A percentile compares a stretch with the other conserved stretches of the same genome.
These are phyloP conservation scores for Cordia subcordata DNA, from an alignment of 257 asterid species.

Conservation along the genomic window DNA sequence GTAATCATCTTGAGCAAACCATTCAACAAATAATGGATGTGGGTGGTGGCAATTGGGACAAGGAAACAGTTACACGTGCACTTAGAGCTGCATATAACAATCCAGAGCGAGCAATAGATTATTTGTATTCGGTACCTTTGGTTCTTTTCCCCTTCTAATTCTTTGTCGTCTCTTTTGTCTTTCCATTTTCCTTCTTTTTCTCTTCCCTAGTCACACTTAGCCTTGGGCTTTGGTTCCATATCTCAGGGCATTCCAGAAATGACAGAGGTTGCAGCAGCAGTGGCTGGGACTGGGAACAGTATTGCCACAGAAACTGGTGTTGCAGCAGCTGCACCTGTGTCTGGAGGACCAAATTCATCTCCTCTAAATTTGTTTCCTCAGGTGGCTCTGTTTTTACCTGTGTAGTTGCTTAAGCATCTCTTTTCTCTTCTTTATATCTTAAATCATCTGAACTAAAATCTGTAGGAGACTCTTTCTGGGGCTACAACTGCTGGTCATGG, in stretches of 20 bases:
- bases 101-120: slow-evolving; percentile 52
- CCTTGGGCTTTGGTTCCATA: neutral
- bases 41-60: slow-evolving; percentile 94
- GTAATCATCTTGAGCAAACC: slow-evolving; percentile 49
- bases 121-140: slow-evolving; percentile 55
- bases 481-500: slow-evolving; percentile 53
- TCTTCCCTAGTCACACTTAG: slow-evolving; percentile 8
- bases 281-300: slow-evolving; percentile 37
- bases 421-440: slow-evolving; percentile 10
- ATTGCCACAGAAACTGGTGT: slow-evolving; percentile 35
- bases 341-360: slow-evolving; percentile 76
- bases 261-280: slow-evolving; percentile 57
- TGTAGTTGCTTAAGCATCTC: slow-evolving; percentile 3
- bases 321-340: slow-evolving; percentile 29
- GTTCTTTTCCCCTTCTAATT: slow-evolving; percentile 2
- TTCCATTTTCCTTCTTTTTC: slow-evolving; percentile 5
- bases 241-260: slow-evolving; percentile 72
- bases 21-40: slow-evolving; percentile 74
- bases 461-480: slow-evolving; percentile 61
- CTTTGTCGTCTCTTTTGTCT: neutral
- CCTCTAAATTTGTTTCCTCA: slow-evolving; percentile 89
- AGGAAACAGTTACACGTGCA: slow-evolving; percentile 66
- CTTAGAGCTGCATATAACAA: slow-evolving; percentile 87
- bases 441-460: slow-evolving; percentile 12
- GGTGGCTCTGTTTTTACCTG: slow-evolving; percentile 34